phyloP scores from a whole-genome alignment of 2,329 filamentous ascomycete genomes.

The Chaetomium strumarium region DNA sequence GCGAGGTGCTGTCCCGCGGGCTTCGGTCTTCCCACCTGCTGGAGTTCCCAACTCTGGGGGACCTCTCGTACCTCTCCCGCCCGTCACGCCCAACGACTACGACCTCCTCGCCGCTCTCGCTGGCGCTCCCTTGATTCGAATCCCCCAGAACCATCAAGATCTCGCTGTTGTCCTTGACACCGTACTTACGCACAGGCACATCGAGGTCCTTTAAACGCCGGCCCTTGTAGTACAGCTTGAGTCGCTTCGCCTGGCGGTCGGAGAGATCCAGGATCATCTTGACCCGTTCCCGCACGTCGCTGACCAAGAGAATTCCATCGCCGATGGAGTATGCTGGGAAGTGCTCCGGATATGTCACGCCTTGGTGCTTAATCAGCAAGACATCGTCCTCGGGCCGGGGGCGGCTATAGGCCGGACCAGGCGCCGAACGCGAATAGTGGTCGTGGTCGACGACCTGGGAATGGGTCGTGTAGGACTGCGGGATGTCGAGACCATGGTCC shows the following conservation, averaged over 20 bases:
- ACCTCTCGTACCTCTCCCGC: conserved; percentile 32
- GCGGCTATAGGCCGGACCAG: conserved; percentile 27
- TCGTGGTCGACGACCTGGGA: conserved; percentile 13
- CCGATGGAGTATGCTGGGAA: conserved; percentile 73
- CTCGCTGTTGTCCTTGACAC: conserved; percentile 57
- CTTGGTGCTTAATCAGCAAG: conserved; percentile 62
- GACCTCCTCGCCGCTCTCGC: conserved; percentile 39
- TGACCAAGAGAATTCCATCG: conserved; percentile 62
- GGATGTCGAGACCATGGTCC: conserved; percentile 32
- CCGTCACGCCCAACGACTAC: conserved; percentile 35
- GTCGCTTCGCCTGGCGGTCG: conserved; percentile 42
- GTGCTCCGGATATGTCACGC: conserved; percentile 59
- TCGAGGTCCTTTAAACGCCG: conserved; percentile 60
- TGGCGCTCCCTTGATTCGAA: conserved; percentile 28
- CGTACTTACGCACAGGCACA: conserved; percentile 51
- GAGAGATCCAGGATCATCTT: conserved; percentile 60
- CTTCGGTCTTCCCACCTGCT: conserved; percentile 26
- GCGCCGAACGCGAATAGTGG: conserved; percentile 22
- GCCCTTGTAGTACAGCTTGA: conserved; percentile 71
- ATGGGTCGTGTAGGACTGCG: conserved; percentile 27
- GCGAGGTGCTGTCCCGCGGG: conserved; percentile 40
- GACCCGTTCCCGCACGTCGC: conserved; percentile 61
- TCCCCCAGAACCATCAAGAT: conserved; percentile 51
- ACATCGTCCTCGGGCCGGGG: conserved; percentile 51
- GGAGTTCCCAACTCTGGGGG: conserved; percentile 9